Percentiles rank a stretch among this genome's conserved stretches.
phyloP scores from a whole-genome alignment of 805 yeast genomes.

The Yarrowia yakushimensis region DNA sequence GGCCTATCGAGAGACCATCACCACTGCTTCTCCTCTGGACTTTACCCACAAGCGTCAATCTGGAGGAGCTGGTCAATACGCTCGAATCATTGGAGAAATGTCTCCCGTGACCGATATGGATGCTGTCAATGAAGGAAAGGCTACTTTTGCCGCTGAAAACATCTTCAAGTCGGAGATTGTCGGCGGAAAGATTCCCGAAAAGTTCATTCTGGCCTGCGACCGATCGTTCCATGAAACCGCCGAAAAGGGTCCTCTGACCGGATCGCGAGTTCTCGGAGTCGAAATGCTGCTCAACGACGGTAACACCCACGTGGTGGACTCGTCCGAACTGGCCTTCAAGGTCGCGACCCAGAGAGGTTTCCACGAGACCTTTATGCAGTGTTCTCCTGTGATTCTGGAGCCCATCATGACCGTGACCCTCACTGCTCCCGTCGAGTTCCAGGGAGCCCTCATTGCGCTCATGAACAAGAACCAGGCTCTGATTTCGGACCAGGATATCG shows the following conservation, averaged over 20 bases:
- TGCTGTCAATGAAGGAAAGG: slow-evolving; percentile 37
- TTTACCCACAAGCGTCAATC: slow-evolving; percentile 96
- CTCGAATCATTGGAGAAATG: slow-evolving; percentile 87
- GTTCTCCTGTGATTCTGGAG: slow-evolving; percentile 86
- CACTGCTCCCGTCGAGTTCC: slow-evolving; percentile 95
- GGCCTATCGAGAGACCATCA: slow-evolving; percentile 91
- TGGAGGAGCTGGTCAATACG: slow-evolving; percentile 99
- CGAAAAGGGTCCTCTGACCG: slow-evolving; percentile 94
- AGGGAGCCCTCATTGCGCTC: slow-evolving; percentile 85
- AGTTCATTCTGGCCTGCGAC: slow-evolving; percentile 87
- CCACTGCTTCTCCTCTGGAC: slow-evolving; percentile 71
- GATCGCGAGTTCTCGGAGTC: slow-evolving; percentile 89
- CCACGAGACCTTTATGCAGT: slow-evolving; percentile 79
- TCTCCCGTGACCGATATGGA: slow-evolving; percentile 47
- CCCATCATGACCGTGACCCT: slow-evolving; percentile 94
- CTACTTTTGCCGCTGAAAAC: slow-evolving; percentile 43
- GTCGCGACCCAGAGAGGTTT: slow-evolving; percentile 91
- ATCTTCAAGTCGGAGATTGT: slow-evolving; percentile 81
- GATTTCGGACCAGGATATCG: slow-evolving; percentile 90
- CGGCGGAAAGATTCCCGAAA: slow-evolving; percentile 96
- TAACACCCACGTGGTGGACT: slow-evolving; percentile 94
- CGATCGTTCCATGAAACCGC: slow-evolving; percentile 94
- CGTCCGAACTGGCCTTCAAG: slow-evolving; percentile 92
- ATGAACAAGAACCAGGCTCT: slow-evolving; percentile 89
- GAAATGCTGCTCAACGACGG: slow-evolving; percentile 95